These are phyloP conservation scores for Neurospora hispaniola DNA, from an alignment of 495 filamentous ascomycete species.

Conservation along the genomic window DNA sequence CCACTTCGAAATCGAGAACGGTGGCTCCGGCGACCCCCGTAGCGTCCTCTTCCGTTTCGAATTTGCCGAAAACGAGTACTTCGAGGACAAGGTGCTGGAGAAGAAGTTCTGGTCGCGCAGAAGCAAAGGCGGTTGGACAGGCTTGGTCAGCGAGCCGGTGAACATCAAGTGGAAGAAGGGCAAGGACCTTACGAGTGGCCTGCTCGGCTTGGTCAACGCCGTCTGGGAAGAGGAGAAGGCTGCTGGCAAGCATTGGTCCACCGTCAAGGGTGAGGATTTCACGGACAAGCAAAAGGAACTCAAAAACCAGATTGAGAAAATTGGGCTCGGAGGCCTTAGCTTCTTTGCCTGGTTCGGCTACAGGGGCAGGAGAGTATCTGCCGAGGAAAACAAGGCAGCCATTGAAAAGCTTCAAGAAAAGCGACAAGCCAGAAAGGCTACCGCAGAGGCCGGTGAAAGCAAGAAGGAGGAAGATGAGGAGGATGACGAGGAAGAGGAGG, in stretches of 20 bases:
- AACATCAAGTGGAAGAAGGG: conserved; percentile 79
- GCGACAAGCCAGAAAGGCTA: conserved; percentile 43
- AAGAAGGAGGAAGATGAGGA: conserved; percentile 44
- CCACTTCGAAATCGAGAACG: conserved; percentile 61
- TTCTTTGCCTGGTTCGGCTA: conserved; percentile 89
- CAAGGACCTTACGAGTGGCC: conserved; percentile 71
- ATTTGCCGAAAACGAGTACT: conserved; percentile 61
- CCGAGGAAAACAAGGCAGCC: conserved; percentile 55
- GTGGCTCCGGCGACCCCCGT: conserved; percentile 50
- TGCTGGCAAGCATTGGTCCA: conserved; percentile 18
- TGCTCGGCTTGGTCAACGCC: conserved; percentile 58
- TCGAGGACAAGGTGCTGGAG: conserved; percentile 61
- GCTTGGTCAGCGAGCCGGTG: conserved; percentile 76
- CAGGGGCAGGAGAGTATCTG: conserved; percentile 52
- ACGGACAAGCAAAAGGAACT: conserved; percentile 41
- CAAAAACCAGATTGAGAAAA: conserved; percentile 43
- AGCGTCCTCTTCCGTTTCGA: conserved; percentile 50
- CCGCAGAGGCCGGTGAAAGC: conserved; percentile 40
- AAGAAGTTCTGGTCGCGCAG: conserved; percentile 84
- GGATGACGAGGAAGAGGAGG: conserved; percentile 44
- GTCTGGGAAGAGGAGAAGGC: conserved; percentile 57
- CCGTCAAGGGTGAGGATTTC: conserved; percentile 30
- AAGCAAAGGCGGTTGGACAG: conserved; percentile 52
- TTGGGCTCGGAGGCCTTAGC: conserved; percentile 48
- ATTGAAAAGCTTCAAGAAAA: conserved; percentile 47